Base-by-base conservation (phyloP, 495 filamentous ascomycete species). In the Collariella sp. region DNA sequence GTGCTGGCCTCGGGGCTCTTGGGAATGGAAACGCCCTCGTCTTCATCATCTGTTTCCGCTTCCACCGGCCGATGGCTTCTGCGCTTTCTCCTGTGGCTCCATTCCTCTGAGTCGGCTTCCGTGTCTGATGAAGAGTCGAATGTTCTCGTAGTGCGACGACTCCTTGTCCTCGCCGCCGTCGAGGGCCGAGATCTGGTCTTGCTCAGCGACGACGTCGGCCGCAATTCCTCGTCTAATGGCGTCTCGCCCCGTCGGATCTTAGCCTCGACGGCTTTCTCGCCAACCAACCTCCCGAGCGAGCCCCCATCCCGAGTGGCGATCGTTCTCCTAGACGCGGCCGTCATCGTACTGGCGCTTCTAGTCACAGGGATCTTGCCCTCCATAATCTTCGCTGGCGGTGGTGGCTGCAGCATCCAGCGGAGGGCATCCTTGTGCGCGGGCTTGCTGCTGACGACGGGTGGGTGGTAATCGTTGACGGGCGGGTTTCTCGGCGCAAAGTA, bases 361-460 rank as follows among this genome's bases (percentile, higher is more conserved):
- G 76, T 76, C 49, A 75, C 73, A 9, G 72, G 72, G 15, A 82
- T 75, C 64, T 90, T 91, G 54, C 89, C 88, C 59, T 83, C 85
- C 90, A 96, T 96, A 44, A 96, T 72, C 61, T 81, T 86, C 16
- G 89, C 87, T 46, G 79, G 79, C 35, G 90, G 90, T 3, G 89
- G 89, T 2, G 89, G 90, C 67, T 91, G 87, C 31, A 95, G 72
- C 88, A 96, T 93, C 90, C 90, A 96, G 60, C 72, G 71, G n/a
- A 82, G 83, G 49, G 84, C 86, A 22, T 80, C 81, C 46, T 75
- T 77, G 63, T 83, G 79, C 16, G 75, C 69, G 7, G 87, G 85
- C 40, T 74, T 80, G 55, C 82, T 83, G 65, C 87, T 86, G 46
- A 94, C 88, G 48, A 91, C 84, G 10, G 90, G 88, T 10, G 89